phyloP scores from a whole-genome alignment of 768 basidiomycete species.

The Lentinula edodes region DNA sequence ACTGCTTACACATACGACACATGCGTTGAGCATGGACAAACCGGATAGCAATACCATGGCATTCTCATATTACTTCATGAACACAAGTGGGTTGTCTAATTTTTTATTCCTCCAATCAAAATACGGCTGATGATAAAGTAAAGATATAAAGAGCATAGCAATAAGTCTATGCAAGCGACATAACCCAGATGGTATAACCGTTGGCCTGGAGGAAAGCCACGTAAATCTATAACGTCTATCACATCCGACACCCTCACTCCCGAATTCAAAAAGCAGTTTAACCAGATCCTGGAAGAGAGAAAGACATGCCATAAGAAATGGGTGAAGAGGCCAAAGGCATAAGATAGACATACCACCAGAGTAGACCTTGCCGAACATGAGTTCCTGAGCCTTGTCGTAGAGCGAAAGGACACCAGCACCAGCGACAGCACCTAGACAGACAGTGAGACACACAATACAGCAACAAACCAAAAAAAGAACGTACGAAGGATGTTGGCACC shows the following conservation, averaged over 20 bases:
- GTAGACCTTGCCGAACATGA: constrained; percentile 99
- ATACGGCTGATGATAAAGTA: neutral
- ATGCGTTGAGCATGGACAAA: too few species aligned
- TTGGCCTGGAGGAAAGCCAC: neutral
- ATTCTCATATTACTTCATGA: too few species aligned
- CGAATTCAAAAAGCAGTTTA: constrained; percentile 20
- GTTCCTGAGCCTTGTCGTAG: constrained; percentile 96
- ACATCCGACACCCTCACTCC: neutral
- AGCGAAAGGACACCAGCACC: constrained; percentile 99
- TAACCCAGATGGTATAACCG: constrained; percentile 1
- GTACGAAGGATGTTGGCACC: constrained; percentile 81
- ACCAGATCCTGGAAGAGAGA: constrained; percentile 34
- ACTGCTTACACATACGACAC: too few species aligned
- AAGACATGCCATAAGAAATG: constrained; percentile 1
- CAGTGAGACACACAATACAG: neutral
- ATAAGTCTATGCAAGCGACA: neutral
- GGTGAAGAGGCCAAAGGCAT: neutral
- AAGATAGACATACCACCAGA: constrained; percentile 68
- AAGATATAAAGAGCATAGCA: constrained; percentile 2
- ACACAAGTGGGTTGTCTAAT: neutral
- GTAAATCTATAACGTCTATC: neutral
- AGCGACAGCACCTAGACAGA: constrained; percentile 59
- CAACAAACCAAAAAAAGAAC: constrained; percentile 13
- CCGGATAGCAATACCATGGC: too few species aligned
- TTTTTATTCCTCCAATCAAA: constrained; percentile 2